Base-by-base conservation (phyloP, 2,329 filamentous ascomycete genomes). In the Thielaviopsis populi region DNA sequence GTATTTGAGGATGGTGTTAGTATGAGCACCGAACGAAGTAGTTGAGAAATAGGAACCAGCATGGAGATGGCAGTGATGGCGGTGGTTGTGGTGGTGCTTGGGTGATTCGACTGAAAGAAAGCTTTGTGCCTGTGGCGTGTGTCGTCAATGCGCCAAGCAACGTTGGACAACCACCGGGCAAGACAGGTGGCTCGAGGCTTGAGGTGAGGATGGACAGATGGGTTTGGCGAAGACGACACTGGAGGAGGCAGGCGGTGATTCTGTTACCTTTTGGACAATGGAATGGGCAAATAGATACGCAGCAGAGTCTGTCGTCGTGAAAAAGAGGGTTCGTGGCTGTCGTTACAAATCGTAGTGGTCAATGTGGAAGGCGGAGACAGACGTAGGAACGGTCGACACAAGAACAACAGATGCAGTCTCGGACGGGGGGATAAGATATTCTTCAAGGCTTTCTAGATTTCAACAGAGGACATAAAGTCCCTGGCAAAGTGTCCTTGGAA, bases 341-440 rank as follows among this genome's bases (percentile, higher is more conserved):
- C 61, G 61, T 56, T 42, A 42, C 59, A 42, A 24, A 63, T n/a
- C 40, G 50, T 42, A 48, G 8, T 8, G 22, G 58, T 60, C 19
- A 42, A 33, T 17, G 30, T 19, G 10, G 40, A 11, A 33, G 40
- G n/a, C 17, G 10, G 33, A 48, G 40, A 50, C 19, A 61, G 17
- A 46, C 41, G 24, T 13, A 61, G 33, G 41, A 5, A 15, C 54
- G 54, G 30, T 19, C 8, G 37, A 19, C 22, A 30, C 10, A 43
- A 43, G 11, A 33, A 30, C 50, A 17, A 33, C 24, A 33, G 50
- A 17, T 30, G 27, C 13, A 54, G 50, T 33, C 17, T 59, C 13
- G 40, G 22, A 43, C 24, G 40, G 59, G 41, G 59, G 59, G 40
- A 61, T 46, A 61, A 61, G 59, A 61, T 61, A 42, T 61, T 61